phyloP scores from a whole-genome alignment of 2,329 filamentous ascomycete species.

The Tolypocladium paradoxum region DNA sequence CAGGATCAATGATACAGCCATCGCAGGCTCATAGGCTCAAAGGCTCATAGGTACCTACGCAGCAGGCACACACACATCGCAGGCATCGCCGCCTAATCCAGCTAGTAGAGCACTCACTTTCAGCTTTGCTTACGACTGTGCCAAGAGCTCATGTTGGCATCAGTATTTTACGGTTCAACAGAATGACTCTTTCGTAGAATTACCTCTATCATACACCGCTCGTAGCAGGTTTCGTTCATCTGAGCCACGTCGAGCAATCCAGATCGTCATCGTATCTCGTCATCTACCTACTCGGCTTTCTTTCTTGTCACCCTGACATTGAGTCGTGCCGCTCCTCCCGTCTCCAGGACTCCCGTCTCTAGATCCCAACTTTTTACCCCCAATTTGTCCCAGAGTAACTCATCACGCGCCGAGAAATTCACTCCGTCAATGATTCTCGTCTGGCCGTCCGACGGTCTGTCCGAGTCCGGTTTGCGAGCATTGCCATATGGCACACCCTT shows the following conservation, averaged over 20 bases:
- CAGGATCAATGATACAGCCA: too few species aligned
- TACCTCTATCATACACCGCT: not conserved
- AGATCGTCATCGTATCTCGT: not conserved
- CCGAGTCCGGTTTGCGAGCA: not conserved
- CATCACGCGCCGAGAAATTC: slow-evolving; percentile 4
- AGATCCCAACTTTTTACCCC: slow-evolving; percentile 22
- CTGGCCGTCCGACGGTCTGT: not conserved
- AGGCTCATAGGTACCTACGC: too few species aligned
- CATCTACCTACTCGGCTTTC: not conserved
- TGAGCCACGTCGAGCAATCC: not conserved
- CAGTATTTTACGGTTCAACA: too few species aligned
- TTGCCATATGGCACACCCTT: slow-evolving; percentile 10
- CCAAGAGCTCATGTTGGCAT: too few species aligned
- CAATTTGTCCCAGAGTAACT: slow-evolving; percentile 18
- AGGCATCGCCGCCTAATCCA: too few species aligned
- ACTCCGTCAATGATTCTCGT: not conserved
- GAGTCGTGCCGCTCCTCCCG: slow-evolving; percentile 22
- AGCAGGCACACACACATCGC: too few species aligned
- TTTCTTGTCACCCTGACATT: not conserved
- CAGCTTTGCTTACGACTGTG: too few species aligned
- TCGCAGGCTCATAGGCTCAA: too few species aligned
- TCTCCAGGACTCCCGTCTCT: slow-evolving; percentile 24
- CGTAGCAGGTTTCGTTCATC: not conserved
- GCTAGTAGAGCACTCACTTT: too few species aligned
- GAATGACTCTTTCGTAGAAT: not conserved